Conservation (phyloP, 2,329 filamentous ascomycete species). For the Mycocentrospora acerina region DNA sequence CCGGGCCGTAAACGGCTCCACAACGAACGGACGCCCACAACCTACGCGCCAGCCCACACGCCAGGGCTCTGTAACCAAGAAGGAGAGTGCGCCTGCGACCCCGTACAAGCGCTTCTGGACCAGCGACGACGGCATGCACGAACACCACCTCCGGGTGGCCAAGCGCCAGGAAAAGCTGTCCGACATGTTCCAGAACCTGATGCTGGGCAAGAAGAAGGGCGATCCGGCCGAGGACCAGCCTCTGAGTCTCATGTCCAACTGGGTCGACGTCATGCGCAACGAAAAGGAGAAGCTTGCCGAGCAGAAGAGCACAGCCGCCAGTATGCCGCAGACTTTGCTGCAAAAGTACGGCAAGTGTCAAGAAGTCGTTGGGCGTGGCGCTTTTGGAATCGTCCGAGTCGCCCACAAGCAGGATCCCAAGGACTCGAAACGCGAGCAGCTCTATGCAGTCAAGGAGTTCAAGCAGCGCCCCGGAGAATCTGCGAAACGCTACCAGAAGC, state of each 20-base stretch:
- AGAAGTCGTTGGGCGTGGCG: constrained; percentile 91
- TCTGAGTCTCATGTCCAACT: constrained; percentile 88
- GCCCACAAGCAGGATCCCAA: constrained; percentile 91
- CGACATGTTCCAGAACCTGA: constrained; percentile 83
- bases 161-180: constrained; percentile 93
- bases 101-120: constrained; percentile 57
- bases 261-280: constrained; percentile 89
- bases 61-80: constrained; percentile 34
- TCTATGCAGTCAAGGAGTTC: constrained; percentile 98
- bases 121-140: constrained; percentile 69
- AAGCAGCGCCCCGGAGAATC: constrained; percentile 91
- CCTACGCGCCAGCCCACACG: constrained; percentile 25
- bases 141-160: constrained; percentile 84
- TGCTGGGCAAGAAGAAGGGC: constrained; percentile 79
- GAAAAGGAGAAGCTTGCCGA: constrained; percentile 75
- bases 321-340: constrained; percentile 75
- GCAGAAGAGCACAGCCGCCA: constrained; percentile 77
- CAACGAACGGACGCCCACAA: constrained; percentile 26
- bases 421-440: constrained; percentile 74
- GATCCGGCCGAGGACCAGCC: constrained; percentile 70
- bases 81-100: constrained; percentile 19
- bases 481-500: constrained; percentile 96
- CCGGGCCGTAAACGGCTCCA: constrained; percentile 29
- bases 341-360: constrained; percentile 99
- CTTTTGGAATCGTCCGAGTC: constrained; percentile 95